Evolutionary conservation across 129 eudicot genomes (phyloP).

Genomic region (Tagetes patula): DNA sequence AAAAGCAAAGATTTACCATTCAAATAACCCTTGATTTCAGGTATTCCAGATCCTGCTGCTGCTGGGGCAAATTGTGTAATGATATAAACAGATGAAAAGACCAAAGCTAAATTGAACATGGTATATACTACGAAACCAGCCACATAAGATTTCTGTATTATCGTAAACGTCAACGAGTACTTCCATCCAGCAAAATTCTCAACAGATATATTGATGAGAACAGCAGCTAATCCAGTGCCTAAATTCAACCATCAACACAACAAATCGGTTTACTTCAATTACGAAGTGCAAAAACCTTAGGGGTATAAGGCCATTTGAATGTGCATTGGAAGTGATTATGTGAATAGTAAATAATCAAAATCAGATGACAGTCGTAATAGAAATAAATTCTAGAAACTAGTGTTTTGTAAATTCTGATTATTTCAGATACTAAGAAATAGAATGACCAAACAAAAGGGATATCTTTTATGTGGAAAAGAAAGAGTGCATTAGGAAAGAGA

Average conservation of each 20-base stretch:
- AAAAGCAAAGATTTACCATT: conserved; percentile 53
- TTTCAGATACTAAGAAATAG: background rate
- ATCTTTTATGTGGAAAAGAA: background rate
- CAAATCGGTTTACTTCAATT: conserved; percentile 1
- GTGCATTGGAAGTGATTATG: background rate
- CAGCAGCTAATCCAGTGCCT: conserved; percentile 98
- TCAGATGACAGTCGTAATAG: background rate
- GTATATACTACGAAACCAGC: conserved; percentile 77
- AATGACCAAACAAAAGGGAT: background rate
- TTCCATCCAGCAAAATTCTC: conserved; percentile 99
- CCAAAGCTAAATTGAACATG: conserved; percentile 80
- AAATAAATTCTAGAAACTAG: background rate
- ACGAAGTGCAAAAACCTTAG: background rate
- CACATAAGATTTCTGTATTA: conserved; percentile 82
- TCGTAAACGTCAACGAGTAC: conserved; percentile 65
- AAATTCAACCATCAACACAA: conserved; percentile 25
- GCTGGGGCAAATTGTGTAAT: conserved; percentile 92
- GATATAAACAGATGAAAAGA: conserved; percentile 86
- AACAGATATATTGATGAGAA: conserved; percentile 91
- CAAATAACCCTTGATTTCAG: conserved; percentile 96
- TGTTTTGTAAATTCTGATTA: background rate
- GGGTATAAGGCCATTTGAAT: background rate
- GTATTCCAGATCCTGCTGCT: conserved; percentile 99
- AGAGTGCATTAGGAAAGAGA: background rate
- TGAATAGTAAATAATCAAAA: conserved; percentile 3